phyloP scores from a whole-genome alignment of 75 land plant species.

The Pinus albicaulis region DNA sequence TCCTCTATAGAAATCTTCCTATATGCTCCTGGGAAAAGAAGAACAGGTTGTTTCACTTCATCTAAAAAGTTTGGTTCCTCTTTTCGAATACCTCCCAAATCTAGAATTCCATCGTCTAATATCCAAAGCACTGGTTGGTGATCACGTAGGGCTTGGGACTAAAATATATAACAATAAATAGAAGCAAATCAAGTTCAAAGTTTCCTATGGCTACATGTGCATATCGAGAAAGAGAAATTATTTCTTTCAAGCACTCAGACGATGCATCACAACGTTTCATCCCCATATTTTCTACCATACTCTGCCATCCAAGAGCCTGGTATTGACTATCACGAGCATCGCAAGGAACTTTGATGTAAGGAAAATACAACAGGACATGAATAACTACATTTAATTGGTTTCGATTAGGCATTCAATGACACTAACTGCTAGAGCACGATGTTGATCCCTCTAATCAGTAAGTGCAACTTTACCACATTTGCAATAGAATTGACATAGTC shows the following conservation, averaged over 20 bases:
- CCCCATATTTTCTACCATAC: slow-evolving; percentile 69
- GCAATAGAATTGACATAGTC: slow-evolving; percentile 62
- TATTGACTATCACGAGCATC: slow-evolving; percentile 94
- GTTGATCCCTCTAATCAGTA: slow-evolving; percentile 74
- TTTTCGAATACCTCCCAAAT: slow-evolving; percentile 82
- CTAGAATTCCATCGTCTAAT: slow-evolving; percentile 95
- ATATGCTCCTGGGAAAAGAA: slow-evolving; percentile 93
- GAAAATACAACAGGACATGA: slow-evolving; percentile 68
- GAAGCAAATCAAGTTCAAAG: slow-evolving; percentile 88
- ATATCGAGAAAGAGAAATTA: slow-evolving; percentile 84
- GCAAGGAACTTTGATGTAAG: slow-evolving; percentile 76
- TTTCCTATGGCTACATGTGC: slow-evolving; percentile 99
- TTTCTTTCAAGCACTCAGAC: slow-evolving; percentile 79
- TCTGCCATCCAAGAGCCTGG: slow-evolving; percentile 98
- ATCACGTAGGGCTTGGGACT: slow-evolving; percentile 91
- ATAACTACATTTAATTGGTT: slow-evolving; percentile 43
- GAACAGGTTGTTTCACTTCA: slow-evolving; percentile 87
- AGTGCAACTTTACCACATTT: slow-evolving; percentile 62
- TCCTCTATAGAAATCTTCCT: slow-evolving; percentile 86
- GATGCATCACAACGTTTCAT: slow-evolving; percentile 92
- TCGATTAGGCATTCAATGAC: slow-evolving; percentile 78
- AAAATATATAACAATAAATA: slow-evolving; percentile 81
- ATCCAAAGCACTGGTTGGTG: slow-evolving; percentile 97
- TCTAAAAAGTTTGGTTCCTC: slow-evolving; percentile 89
- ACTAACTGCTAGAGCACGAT: slow-evolving; percentile 76